Base-by-base conservation (phyloP, 1,284 basidiomycete species). In the Papiliotrema nemorosa region DNA sequence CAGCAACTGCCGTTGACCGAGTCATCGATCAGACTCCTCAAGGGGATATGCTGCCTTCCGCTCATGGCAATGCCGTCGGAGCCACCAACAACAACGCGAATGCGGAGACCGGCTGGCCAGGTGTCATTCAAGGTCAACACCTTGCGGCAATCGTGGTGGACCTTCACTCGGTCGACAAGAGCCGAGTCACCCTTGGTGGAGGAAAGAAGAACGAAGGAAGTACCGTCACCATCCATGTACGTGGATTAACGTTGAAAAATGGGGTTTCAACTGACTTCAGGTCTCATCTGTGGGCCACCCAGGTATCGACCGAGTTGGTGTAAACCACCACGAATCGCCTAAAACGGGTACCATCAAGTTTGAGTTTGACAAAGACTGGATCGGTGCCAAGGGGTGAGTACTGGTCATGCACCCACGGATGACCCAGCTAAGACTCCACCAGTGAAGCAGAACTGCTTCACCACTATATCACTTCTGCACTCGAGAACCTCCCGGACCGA, bases 301-400 rank as follows among this genome's bases (percentile, higher is more conserved):
- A 2, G 55, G 54, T 40, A 29, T 54, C 14, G 61, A 55, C 12
- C 24, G 44, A 3, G 40, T 48, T 34, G 51, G 49, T 13, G 14
- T 20, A 13, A 45, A 37, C 12, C 40, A 46, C 38, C 36, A 36
- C 27, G 33, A 36, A 16, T 27, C 21, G 40, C 54, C 60, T 35
- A 69, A 68, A 53, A 50, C 60, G 0, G 70, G 70, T 6, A 49
- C 49, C 21, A 59, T 73, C 62, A 61, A 59, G 44, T 67, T 73
- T 51, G 68, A 71, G 47, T 73, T 73, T 54, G 63, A 67, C 61
- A 65, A 64, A 48, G 70, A 69, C 49, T 73, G 66, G 69, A 62
- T 73, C 29, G 69, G 69, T 25, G 67, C 62, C 41, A 73, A 71
- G 57, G 69, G 59, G 70, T 71, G 49, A 57, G 69, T 64, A 41